These are phyloP conservation scores for Penicillium sp. DNA, from an alignment of 2,329 filamentous ascomycete species.

Conservation along the genomic window DNA sequence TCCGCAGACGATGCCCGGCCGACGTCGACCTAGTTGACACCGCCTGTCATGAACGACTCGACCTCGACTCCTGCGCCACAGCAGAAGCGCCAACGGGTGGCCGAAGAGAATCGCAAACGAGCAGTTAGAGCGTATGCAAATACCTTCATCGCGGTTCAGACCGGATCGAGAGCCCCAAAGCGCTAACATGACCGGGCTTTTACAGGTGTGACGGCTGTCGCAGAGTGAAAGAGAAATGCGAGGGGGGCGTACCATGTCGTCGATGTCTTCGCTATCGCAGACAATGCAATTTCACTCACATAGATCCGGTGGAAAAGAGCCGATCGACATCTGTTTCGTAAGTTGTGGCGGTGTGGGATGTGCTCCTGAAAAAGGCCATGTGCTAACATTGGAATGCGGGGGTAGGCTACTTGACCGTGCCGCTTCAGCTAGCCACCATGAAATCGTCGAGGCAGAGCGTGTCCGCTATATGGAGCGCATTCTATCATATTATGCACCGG, in stretches of 20 bases:
- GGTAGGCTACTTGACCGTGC: conserved; percentile 31
- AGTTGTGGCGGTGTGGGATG: conserved; percentile 12
- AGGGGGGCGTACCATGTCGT: conserved; percentile 57
- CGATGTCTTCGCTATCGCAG: conserved; percentile 54
- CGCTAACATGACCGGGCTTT: conserved; percentile 13
- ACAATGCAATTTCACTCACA: conserved; percentile 51
- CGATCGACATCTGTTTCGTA: conserved; percentile 36
- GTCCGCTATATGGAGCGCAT: conserved; percentile 50
- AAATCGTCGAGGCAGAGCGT: conserved; percentile 38
- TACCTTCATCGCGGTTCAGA: background rate
- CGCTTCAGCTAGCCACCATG: conserved; percentile 33
- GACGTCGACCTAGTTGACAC: conserved; percentile 26
- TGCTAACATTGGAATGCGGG: conserved; percentile 3
- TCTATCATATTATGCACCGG: conserved; percentile 50
- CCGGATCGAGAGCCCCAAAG: background rate
- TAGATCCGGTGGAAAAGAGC: conserved; percentile 35
- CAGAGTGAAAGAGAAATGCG: conserved; percentile 58
- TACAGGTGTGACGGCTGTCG: conserved; percentile 56
- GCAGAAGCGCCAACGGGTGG: conserved; percentile 41
- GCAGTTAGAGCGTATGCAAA: conserved; percentile 42
- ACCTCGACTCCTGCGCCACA: conserved; percentile 28
- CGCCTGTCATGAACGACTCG: conserved; percentile 32
- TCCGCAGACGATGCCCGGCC: conserved; percentile 28
- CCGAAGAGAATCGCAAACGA: conserved; percentile 44
- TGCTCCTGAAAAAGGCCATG: background rate